Percentiles rank a stretch among this genome's conserved stretches.
phyloP scores from a whole-genome alignment of 176 grass and related monocot species.

The Phyllostachys edulis region DNA sequence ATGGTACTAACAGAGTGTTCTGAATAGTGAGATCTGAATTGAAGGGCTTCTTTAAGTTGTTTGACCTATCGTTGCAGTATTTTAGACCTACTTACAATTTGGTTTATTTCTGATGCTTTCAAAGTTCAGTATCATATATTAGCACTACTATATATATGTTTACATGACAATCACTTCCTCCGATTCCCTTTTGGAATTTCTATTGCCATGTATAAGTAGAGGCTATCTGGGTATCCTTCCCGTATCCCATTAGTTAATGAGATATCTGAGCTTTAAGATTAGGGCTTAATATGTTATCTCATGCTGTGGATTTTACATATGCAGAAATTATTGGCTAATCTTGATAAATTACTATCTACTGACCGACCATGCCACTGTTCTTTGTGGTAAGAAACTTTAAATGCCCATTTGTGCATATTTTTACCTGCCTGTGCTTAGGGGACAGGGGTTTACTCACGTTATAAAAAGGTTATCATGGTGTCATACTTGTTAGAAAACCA shows the following conservation, averaged over 20 bases:
- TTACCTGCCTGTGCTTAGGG: background rate
- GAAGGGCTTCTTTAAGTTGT: background rate
- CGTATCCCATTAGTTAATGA: background rate
- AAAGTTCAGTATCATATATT: constrained; percentile 7
- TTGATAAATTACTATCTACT: constrained; percentile 68
- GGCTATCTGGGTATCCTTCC: background rate
- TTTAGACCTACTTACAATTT: constrained; percentile 24
- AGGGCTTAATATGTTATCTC: constrained; percentile 21
- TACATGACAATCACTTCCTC: constrained; percentile 18
- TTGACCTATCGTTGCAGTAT: background rate
- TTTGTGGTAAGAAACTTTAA: constrained; percentile 65
- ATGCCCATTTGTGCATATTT: constrained; percentile 4
- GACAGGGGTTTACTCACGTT: background rate
- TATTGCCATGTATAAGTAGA: constrained; percentile 4
- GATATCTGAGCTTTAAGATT: constrained; percentile 16
- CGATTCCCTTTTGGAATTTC: constrained; percentile 7
- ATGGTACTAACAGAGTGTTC: background rate
- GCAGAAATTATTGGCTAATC: constrained; percentile 78
- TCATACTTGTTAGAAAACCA: no score
- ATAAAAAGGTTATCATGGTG: no score
- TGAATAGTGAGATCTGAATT: no score
- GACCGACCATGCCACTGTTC: constrained; percentile 61
- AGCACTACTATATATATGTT: background rate
- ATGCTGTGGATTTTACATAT: constrained; percentile 30
- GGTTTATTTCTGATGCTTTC: constrained; percentile 5